Base-by-base conservation (phyloP, 177 flowering plant genomes). In the Telopea speciosissima region DNA sequence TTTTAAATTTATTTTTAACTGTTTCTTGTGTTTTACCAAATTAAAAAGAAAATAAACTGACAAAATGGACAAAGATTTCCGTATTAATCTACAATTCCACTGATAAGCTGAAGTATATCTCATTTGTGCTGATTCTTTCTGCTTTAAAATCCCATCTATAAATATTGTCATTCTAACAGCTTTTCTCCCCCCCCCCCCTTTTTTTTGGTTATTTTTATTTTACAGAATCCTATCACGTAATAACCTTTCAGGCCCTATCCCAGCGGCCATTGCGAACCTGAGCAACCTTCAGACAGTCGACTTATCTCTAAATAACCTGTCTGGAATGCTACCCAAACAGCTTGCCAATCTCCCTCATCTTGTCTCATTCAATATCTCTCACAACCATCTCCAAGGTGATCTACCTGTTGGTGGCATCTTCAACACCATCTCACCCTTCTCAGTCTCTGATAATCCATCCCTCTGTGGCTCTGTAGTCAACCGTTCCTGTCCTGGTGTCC, bases 321-420 rank as follows among this genome's bases (percentile, higher is more conserved):
- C 82, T 24, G 99, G 97, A 67, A 73, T 71, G 62, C 72, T 95
- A 13, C 97, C 99, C 3, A 89, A 87, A 79, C 89, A 90, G 73
- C 83, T 95, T 31, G 84, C 88, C 24, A 82, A 93, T 78, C 96
- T 95, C 72, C 75, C 89, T 40, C 83, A 85, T 71, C 90, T 95
- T 9, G 24, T 66, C n/a, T 69, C 81, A 49, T 90, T 95, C 67
- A 89, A 95, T 73, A 75, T 95, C 33, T 93, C 98, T 36, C 84
- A 89, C 80, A 95, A 95, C 81, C 75, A 86, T 42, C 78, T 95
- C 62, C 79, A 87, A 78, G 99, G 99, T 19, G 94, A 86, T 73
- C 86, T 95, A 26, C 99, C 99, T 19, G 84, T 83, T 24, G 93
- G 93, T 23, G 85, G 89, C 45, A 88, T 91, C 81, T 95, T 95